phyloP scores from a whole-genome alignment of 257 asterid species.

The Penstemon davidsonii region DNA sequence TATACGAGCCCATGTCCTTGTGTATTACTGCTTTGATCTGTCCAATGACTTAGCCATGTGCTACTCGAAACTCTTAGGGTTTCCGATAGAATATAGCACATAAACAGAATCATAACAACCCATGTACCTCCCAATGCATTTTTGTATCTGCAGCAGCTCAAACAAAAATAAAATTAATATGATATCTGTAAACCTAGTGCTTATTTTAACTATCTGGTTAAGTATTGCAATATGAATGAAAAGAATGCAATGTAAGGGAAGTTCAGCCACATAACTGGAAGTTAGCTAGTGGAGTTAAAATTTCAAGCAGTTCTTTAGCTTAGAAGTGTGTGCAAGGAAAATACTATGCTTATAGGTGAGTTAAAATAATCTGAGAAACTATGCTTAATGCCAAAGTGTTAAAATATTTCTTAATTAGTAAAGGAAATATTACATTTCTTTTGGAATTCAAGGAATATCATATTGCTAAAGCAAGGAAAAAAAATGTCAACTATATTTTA shows the following conservation, averaged over 20 bases:
- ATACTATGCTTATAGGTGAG: neutral
- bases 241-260: neutral
- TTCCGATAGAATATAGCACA: constrained; percentile 69
- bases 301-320: neutral
- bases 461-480: constrained; percentile 8
- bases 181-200: constrained; percentile 15
- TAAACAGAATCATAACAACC: constrained; percentile 71
- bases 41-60: constrained; percentile 94
- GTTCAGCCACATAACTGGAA: neutral
- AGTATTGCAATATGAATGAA: neutral
- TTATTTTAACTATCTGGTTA: neutral
- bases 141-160: constrained; percentile 62
- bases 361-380: neutral
- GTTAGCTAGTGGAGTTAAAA: neutral
- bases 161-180: constrained; percentile 20
- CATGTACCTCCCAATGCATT: constrained; percentile 88
- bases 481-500: neutral
- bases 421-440: neutral
- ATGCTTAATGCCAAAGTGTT: neutral
- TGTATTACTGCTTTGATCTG: constrained; percentile 48
- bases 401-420: neutral
- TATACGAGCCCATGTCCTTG: constrained; percentile 47
- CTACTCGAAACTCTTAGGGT: constrained; percentile 79
- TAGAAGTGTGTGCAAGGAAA: neutral
- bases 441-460: neutral